A percentile compares a stretch with the other conserved stretches of the same genome.
Evolutionary conservation across 2,329 filamentous ascomycete species (phyloP).

Genomic region (Paecilomyces fulvus): DNA sequence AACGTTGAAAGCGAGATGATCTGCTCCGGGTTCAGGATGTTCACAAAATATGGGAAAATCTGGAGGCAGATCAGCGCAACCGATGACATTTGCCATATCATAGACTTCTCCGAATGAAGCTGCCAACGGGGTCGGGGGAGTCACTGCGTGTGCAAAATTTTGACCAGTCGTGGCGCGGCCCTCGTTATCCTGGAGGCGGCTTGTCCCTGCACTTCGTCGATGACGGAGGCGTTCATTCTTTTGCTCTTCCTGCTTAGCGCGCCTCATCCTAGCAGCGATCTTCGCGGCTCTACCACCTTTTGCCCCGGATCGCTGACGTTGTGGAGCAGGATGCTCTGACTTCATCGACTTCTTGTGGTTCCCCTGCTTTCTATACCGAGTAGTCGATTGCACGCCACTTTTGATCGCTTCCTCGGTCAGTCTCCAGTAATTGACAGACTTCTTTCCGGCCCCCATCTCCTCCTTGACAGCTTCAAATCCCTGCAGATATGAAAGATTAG

Average conservation of each 20-base stretch:
- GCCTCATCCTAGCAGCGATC: conserved; percentile 23
- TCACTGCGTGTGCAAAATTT: neutral
- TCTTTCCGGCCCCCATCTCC: conserved; percentile 37
- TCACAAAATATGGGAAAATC: conserved; percentile 20
- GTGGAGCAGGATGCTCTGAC: conserved; percentile 29
- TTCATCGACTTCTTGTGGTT: conserved; percentile 30
- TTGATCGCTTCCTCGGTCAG: conserved; percentile 61
- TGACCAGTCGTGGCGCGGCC: conserved; percentile 3
- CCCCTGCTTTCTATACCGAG: conserved; percentile 56
- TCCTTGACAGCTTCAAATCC: conserved; percentile 49
- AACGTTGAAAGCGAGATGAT: neutral
- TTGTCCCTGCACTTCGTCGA: conserved; percentile 7
- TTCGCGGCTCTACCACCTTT: conserved; percentile 34
- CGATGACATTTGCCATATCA: conserved; percentile 18
- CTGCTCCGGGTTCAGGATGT: conserved; percentile 11
- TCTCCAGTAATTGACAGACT: conserved; percentile 67
- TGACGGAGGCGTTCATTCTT: conserved; percentile 12
- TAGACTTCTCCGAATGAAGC: conserved; percentile 11
- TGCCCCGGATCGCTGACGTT: conserved; percentile 34
- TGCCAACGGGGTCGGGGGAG: conserved; percentile 8
- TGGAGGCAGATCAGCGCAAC: conserved; percentile 17
- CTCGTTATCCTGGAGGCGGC: conserved; percentile 8
- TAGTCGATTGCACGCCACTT: conserved; percentile 76
- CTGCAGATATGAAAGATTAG: conserved; percentile 10
- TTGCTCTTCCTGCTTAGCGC: conserved; percentile 16